These are phyloP conservation scores for Candida sithepensis DNA, from an alignment of 805 yeast species.

Conservation along the genomic window DNA sequence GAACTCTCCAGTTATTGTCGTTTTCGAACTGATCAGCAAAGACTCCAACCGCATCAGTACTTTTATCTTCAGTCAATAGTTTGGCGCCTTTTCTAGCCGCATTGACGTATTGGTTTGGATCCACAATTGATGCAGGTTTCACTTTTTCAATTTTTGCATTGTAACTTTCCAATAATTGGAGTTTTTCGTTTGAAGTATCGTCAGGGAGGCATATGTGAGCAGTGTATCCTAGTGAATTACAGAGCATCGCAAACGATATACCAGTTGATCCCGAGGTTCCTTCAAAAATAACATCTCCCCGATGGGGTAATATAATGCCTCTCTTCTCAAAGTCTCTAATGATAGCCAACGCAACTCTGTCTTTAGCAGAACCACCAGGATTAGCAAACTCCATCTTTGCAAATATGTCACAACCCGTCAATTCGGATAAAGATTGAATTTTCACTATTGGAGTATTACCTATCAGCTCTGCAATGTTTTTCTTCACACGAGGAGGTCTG, in stretches of 20 bases:
- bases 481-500: slow-evolving; percentile 13
- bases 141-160: slow-evolving; percentile 87
- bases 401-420: slow-evolving; percentile 77
- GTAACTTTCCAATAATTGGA: slow-evolving; percentile 62
- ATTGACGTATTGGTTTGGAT: slow-evolving; percentile 89
- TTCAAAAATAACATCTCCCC: slow-evolving; percentile 78
- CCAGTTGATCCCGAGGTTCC: slow-evolving; percentile 98
- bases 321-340: slow-evolving; percentile 60
- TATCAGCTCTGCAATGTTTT: slow-evolving; percentile 50
- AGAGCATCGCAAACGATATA: slow-evolving; percentile 86
- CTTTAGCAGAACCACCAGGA: slow-evolving; percentile 96
- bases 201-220: slow-evolving; percentile 95
- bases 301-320: slow-evolving; percentile 55
- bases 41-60: slow-evolving; percentile 51
- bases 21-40: slow-evolving; percentile 97
- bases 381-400: slow-evolving; percentile 84
- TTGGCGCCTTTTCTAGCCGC: slow-evolving; percentile 70
- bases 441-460: slow-evolving; percentile 88
- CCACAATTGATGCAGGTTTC: slow-evolving; percentile 93
- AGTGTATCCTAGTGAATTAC: slow-evolving; percentile 81
- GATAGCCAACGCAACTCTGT: slow-evolving; percentile 85
- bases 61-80: slow-evolving; percentile 37
- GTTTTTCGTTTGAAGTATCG: slow-evolving; percentile 84
- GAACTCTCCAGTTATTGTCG: slow-evolving; percentile 84
- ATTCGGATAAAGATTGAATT: slow-evolving; percentile 62